These are phyloP conservation scores for Cytospora chrysosperma DNA, from an alignment of 2,329 filamentous ascomycete genomes.

Conservation along the genomic window DNA sequence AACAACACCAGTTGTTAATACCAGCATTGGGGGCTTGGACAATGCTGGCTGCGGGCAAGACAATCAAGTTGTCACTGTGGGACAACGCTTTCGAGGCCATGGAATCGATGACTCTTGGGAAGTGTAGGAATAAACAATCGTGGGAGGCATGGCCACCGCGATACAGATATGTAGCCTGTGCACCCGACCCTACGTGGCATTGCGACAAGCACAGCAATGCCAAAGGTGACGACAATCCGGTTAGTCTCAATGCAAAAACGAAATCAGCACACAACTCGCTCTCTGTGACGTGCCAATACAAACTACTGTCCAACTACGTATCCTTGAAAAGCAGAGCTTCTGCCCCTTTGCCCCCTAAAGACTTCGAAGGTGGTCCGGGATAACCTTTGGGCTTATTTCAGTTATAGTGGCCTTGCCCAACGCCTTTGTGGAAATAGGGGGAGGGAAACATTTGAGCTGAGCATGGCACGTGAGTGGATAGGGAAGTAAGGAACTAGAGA, in stretches of 20 bases:
- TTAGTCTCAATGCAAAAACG: slow-evolving; percentile 3
- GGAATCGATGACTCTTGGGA: neutral
- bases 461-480: too few species aligned
- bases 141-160: neutral
- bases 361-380: too few species aligned
- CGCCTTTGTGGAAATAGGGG: too few species aligned
- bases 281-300: neutral
- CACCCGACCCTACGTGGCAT: slow-evolving; percentile 13
- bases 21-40: neutral
- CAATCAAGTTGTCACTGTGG: neutral
- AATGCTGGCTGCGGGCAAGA: neutral
- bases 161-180: slow-evolving; percentile 14
- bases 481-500: too few species aligned
- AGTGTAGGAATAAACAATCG: neutral
- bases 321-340: too few species aligned
- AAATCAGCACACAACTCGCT: neutral
- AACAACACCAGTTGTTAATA: neutral
- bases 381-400: too few species aligned
- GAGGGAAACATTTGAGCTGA: too few species aligned
- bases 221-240: slow-evolving; percentile 7
- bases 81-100: neutral
- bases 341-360: too few species aligned
- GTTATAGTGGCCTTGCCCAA: too few species aligned
- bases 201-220: slow-evolving; percentile 7
- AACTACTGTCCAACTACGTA: neutral